Conservation (phyloP, 768 basidiomycete species). For the Boletus sensibilis region DNA sequence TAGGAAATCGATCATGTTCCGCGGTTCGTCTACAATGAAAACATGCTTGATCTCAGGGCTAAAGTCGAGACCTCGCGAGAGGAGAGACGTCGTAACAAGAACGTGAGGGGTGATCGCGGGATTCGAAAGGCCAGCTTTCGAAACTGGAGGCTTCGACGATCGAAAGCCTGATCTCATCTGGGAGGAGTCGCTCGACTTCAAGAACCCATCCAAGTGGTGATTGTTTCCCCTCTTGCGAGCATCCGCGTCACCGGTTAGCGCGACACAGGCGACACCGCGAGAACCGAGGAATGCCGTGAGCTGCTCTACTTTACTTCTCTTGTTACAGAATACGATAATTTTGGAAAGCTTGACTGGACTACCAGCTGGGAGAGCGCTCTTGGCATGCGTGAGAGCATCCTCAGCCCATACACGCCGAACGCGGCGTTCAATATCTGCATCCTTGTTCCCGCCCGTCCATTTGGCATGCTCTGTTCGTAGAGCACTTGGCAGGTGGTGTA, state of each 20-base stretch:
- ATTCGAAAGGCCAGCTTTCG: conserved; percentile 17
- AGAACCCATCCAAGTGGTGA: conserved; percentile 72
- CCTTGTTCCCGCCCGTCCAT: conserved; percentile 79
- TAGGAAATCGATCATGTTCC: conserved; percentile 89
- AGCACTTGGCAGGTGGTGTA: conserved; percentile 74
- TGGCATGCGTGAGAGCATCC: conserved; percentile 44
- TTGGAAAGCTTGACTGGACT: conserved; percentile 49
- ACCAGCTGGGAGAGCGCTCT: conserved; percentile 18
- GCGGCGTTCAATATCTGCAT: conserved; percentile 75
- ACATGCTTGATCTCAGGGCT: conserved; percentile 73
- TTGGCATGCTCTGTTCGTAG: conserved; percentile 71
- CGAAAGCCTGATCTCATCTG: background rate
- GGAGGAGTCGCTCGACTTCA: conserved; percentile 35
- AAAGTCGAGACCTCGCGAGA: conserved; percentile 90
- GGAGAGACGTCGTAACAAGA: conserved; percentile 85
- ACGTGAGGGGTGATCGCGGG: conserved; percentile 53
- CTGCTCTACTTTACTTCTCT: conserved; percentile 61
- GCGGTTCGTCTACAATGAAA: conserved; percentile 83
- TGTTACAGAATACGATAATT: conserved; percentile 83
- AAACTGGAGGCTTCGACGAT: background rate
- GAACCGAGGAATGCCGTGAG: conserved; percentile 57
- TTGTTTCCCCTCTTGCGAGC: conserved; percentile 67
- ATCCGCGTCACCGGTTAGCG: conserved; percentile 62
- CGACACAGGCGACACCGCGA: conserved; percentile 60
- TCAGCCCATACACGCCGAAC: conserved; percentile 74